Conservation (phyloP, 73 alveolate species). For the Blepharisma japonicum region DNA sequence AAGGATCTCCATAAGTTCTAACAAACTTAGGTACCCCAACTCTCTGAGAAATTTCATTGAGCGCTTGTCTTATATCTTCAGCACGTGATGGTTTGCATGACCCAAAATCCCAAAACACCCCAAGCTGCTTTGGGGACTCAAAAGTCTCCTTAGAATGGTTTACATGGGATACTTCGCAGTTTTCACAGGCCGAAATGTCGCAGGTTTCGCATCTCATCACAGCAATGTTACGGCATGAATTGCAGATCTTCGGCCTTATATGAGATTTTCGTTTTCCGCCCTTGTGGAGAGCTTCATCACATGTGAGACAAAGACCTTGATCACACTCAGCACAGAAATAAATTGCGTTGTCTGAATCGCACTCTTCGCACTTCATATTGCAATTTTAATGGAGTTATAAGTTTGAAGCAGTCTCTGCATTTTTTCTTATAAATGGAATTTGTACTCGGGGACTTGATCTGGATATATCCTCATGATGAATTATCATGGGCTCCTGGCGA, state of each 20-base stretch:
- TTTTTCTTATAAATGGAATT: not conserved
- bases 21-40: constrained; percentile 17
- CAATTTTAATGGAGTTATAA: no score
- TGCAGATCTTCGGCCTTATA: constrained; percentile 3
- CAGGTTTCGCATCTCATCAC: not conserved
- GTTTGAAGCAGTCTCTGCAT: no score
- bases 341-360: constrained; percentile 4
- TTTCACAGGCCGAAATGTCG: not conserved
- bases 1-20: constrained; percentile 25
- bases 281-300: constrained; percentile 36
- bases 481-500: constrained; percentile 61
- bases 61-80: not conserved
- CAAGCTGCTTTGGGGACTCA: not conserved
- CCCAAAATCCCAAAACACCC: constrained; percentile 18
- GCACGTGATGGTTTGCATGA: constrained; percentile 17
- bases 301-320: constrained; percentile 22
- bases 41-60: not conserved
- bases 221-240: not conserved
- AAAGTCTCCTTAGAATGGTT: not conserved
- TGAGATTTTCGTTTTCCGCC: constrained; percentile 33
- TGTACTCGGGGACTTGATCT: constrained; percentile 30
- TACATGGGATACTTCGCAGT: not conserved
- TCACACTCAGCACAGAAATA: constrained; percentile 37
- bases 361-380: constrained; percentile 29
- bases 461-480: constrained; percentile 59